Evolutionary conservation across 208 protist species (phyloP).

Genomic region (Dictyostelium gargantuum): DNA sequence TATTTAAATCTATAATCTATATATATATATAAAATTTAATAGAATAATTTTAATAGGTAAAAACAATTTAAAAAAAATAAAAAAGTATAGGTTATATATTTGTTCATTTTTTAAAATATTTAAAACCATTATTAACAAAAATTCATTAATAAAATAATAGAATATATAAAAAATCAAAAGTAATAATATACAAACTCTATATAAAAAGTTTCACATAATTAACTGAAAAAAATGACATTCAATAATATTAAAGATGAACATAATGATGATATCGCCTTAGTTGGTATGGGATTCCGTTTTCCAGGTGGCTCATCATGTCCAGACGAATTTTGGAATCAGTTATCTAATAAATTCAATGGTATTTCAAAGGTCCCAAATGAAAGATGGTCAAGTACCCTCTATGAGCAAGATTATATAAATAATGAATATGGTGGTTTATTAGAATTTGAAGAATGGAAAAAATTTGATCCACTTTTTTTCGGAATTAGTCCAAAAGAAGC

Average conservation of each 20-base stretch:
- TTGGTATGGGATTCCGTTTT: slow-evolving; percentile 75
- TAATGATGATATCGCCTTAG: slow-evolving; percentile 68
- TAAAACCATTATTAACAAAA: too few relatives aligned
- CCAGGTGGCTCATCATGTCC: slow-evolving; percentile 44
- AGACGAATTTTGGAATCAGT: slow-evolving; percentile 70
- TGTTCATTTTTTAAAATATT: too few relatives aligned
- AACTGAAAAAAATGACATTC: slow-evolving; percentile 10
- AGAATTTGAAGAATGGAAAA: slow-evolving; percentile 39
- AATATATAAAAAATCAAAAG: too few relatives aligned
- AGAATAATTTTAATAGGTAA: too few relatives aligned
- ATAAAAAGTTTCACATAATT: too few relatives aligned
- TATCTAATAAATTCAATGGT: slow-evolving; percentile 56
- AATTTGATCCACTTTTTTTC: slow-evolving; percentile 79
- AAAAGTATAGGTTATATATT: too few relatives aligned
- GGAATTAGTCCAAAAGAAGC: slow-evolving; percentile 67
- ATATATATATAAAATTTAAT: too few relatives aligned
- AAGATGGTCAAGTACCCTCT: slow-evolving; percentile 65
- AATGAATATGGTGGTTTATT: slow-evolving; percentile 71
- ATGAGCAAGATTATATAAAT: slow-evolving; percentile 71
- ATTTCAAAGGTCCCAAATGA: slow-evolving; percentile 62
- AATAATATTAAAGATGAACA: slow-evolving; percentile 9
- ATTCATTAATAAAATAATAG: too few relatives aligned
- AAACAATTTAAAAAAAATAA: too few relatives aligned
- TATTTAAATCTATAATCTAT: too few relatives aligned
- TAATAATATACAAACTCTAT: too few relatives aligned